Percentiles rank a stretch among this genome's conserved stretches.
These are phyloP conservation scores for Sordariomycetes sp. DNA, from an alignment of 2,329 filamentous ascomycete genomes.

Conservation along the genomic window DNA sequence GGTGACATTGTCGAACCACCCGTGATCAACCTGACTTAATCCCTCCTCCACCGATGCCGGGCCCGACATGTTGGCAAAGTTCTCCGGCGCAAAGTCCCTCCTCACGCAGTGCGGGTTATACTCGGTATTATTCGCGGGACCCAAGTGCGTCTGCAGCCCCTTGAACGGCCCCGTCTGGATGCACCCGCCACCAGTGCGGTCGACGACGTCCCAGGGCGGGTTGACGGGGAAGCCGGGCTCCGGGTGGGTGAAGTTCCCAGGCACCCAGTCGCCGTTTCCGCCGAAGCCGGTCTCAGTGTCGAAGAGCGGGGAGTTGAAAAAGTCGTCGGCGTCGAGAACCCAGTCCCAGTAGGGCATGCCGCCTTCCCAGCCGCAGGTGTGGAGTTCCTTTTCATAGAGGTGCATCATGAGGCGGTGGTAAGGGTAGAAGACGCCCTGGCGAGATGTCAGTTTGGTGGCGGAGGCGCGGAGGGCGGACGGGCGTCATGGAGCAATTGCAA, in stretches of 20 bases:
- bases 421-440: constrained; percentile 12
- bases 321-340: constrained; percentile 16
- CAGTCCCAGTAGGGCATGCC: constrained; percentile 33
- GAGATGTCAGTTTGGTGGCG: not conserved
- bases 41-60: not conserved
- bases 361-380: constrained; percentile 20
- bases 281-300: constrained; percentile 14
- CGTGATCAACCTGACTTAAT: not conserved
- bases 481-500: no score
- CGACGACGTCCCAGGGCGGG: constrained; percentile 6
- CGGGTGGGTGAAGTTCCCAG: constrained; percentile 18
- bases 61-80: constrained; percentile 9
- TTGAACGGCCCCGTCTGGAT: constrained; percentile 32
- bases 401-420: constrained; percentile 18
- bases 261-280: constrained; percentile 28
- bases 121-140: constrained; percentile 18
- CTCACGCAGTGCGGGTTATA: constrained; percentile 29
- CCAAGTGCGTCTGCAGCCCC: constrained; percentile 22
- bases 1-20: not conserved
- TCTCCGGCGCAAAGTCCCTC: constrained; percentile 15
- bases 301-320: constrained; percentile 28
- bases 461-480: not conserved
- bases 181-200: constrained; percentile 30
- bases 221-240: constrained; percentile 6
- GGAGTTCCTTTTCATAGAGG: constrained; percentile 16